Evolutionary conservation across 148 eudicot genomes (phyloP).

Genomic region (Vaccinium myrtillus): DNA sequence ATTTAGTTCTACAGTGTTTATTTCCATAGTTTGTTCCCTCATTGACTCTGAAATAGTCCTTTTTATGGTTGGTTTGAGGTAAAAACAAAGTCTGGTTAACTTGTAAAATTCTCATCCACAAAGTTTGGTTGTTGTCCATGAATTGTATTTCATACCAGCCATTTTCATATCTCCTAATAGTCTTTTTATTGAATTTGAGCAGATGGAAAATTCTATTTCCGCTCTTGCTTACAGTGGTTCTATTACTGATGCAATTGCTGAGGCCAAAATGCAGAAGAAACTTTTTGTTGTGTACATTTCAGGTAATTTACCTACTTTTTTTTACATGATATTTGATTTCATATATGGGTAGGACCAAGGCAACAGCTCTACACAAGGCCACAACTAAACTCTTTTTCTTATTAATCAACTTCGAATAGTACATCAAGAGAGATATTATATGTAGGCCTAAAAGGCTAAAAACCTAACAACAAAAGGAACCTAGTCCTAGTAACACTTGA

Average conservation of each 20-base stretch:
- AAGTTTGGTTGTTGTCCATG: not conserved
- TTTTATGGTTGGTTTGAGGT: not conserved
- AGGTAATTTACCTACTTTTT: conserved; percentile 28
- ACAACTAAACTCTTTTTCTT: not conserved
- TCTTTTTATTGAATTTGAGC: conserved; percentile 11
- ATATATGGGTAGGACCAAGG: not conserved
- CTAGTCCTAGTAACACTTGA: no score
- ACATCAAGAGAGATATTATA: not conserved
- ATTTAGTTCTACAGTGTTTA: not conserved
- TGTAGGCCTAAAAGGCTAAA: no score
- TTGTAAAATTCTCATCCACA: not conserved
- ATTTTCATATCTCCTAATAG: not conserved
- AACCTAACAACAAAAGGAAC: no score
- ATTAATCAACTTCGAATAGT: not conserved
- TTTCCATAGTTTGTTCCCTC: not conserved
- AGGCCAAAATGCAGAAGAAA: conserved; percentile 60
- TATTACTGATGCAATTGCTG: conserved; percentile 47
- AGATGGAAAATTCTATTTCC: conserved; percentile 52
- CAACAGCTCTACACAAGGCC: not conserved
- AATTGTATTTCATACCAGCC: not conserved
- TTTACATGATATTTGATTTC: not conserved
- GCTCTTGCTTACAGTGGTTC: conserved; percentile 55
- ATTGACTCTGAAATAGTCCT: not conserved
- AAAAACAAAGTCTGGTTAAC: not conserved
- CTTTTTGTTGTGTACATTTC: conserved; percentile 55